These are phyloP conservation scores for Claviceps cyperi DNA, from an alignment of 2,329 filamentous ascomycete species.

Conservation along the genomic window DNA sequence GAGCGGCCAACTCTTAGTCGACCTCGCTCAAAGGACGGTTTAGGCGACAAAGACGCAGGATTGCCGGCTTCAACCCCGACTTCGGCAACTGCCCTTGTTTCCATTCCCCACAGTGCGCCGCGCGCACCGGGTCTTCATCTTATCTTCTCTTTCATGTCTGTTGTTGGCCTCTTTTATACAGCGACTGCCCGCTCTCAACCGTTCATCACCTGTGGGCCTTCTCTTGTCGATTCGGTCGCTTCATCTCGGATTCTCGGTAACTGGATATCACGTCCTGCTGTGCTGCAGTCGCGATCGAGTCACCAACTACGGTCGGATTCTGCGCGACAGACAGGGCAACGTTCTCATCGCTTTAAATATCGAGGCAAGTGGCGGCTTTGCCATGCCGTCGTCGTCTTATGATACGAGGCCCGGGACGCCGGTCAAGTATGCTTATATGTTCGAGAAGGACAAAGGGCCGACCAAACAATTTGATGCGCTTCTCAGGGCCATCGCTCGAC, in stretches of 20 bases:
- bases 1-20: neutral
- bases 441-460: constrained; percentile 51
- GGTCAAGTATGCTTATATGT: constrained; percentile 49
- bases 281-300: neutral
- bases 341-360: neutral
- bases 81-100: neutral
- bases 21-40: neutral
- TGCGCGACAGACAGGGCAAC: too few relatives aligned
- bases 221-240: too few relatives aligned
- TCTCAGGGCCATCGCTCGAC: constrained; percentile 49
- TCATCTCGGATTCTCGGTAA: neutral
- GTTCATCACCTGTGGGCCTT: too few relatives aligned
- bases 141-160: neutral
- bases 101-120: neutral
- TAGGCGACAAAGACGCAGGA: neutral
- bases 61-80: neutral
- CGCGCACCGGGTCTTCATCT: neutral
- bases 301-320: too few relatives aligned
- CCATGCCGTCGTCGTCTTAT: constrained; percentile 12
- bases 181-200: too few relatives aligned
- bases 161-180: neutral
- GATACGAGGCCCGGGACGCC: constrained; percentile 12
- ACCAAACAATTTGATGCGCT: constrained; percentile 53
- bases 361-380: neutral
- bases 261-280: neutral